phyloP scores from a whole-genome alignment of 495 filamentous ascomycete species.

The Staphylotrichum tortipilum region DNA sequence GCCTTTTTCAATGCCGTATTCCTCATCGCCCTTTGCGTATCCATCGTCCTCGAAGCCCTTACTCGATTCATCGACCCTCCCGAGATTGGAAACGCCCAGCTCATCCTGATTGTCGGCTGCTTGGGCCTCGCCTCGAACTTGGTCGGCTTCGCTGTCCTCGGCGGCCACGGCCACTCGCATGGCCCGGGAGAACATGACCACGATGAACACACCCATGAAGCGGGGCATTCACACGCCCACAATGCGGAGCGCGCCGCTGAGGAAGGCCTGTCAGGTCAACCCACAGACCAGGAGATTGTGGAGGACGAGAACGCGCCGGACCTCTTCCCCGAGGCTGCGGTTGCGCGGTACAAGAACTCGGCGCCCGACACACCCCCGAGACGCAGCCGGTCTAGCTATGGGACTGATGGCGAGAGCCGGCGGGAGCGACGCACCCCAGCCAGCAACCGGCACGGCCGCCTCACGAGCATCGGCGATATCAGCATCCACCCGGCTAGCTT shows the following conservation, averaged over 20 bases:
- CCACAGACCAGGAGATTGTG: conserved; percentile 8
- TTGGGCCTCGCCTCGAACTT: conserved; percentile 84
- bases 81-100: conserved; percentile 67
- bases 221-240: conserved; percentile 31
- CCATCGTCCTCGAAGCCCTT: conserved; percentile 90
- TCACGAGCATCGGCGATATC: conserved; percentile 60
- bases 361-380: conserved; percentile 23
- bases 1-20: conserved; percentile 96
- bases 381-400: conserved; percentile 27
- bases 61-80: conserved; percentile 84
- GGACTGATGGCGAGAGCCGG: conserved; percentile 10
- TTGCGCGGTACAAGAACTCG: conserved; percentile 20
- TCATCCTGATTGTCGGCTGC: conserved; percentile 82
- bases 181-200: conserved; percentile 46
- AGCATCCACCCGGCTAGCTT: conserved; percentile 84
- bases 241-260: conserved; percentile 26
- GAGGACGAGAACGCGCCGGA: conserved; percentile 32
- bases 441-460: conserved; percentile 41
- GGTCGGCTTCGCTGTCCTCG: conserved; percentile 78
- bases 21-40: conserved; percentile 86
- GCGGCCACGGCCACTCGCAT: conserved; percentile 87
- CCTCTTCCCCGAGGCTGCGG: conserved; percentile 36
- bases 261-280: conserved; percentile 19
- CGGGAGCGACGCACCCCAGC: conserved; percentile 47
- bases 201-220: conserved; percentile 59